Evolutionary conservation across 2,329 filamentous ascomycete species (phyloP), one percentile per base, ranked within the genome.

Genomic region (Penicillium corylophilum): DNA sequence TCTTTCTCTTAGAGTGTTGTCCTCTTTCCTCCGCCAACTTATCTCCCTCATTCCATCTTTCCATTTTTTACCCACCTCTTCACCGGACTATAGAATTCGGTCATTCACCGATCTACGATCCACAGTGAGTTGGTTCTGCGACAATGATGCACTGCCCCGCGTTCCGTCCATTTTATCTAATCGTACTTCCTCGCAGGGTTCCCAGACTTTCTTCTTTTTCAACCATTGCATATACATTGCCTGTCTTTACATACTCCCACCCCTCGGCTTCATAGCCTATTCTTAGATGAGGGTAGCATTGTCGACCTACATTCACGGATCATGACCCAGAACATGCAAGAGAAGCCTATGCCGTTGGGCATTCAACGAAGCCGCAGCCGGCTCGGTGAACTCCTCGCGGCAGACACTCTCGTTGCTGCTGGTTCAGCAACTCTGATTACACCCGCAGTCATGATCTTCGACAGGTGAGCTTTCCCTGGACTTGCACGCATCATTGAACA

Each of bases 391-490:
- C 55, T 64, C 22, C 66, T 93, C 15, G 81, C 77, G 44, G 81
- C 83, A 23, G 90, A 95, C 74, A 72, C 80, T 9, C 67, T 82
- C 24, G 84, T 85, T 64, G 90, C 89, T 4, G 79, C 82, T 4
- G 80, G 82, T 46, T 89, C 90, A 26, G 88, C 86, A 5, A 80
- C 80, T 2, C 75, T 92, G 54, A 85, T 95, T 36, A 88, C 90
- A 44, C 90, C 90, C 1, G 69, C 93, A 29, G 90, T 95, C 58
- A 87, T 87, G 56, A 86, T 92, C 63, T 91, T 95, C 70, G 90
- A 95, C 71, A 82, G 86, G 87, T 90, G 74, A 50, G 72, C 1
- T 16, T n/a, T 12, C n/a, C n/a, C 16, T 13, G 9, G 10, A 36
- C 4, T 26, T 8, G 10, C 12, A 22, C 20, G 23, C 5, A 26